Evolutionary conservation across 495 filamentous ascomycete species (phyloP).

Genomic region (Delitschia confertaspora): DNA sequence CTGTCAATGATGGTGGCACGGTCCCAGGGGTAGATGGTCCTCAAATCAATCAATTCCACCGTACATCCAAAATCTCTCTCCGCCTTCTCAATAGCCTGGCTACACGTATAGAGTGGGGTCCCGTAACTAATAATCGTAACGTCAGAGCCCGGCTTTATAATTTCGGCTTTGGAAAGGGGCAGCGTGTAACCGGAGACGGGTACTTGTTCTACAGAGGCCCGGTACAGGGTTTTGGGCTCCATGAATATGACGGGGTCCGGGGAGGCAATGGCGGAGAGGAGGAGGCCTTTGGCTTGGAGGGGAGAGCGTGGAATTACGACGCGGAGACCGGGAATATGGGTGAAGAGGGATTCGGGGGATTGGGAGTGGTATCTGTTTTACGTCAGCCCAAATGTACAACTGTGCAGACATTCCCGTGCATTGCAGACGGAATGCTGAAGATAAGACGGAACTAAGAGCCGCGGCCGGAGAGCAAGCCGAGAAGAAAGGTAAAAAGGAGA

Average conservation of each 20-base stretch:
- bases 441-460: background rate
- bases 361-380: constrained; percentile 86
- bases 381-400: constrained; percentile 17
- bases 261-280: constrained; percentile 64
- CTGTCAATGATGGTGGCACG: constrained; percentile 72
- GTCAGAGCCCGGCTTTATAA: constrained; percentile 74
- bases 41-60: constrained; percentile 82
- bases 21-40: constrained; percentile 95
- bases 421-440: background rate
- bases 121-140: constrained; percentile 88
- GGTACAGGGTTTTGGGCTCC: constrained; percentile 93
- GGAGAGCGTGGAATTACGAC: constrained; percentile 89
- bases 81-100: constrained; percentile 65
- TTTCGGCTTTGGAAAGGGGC: constrained; percentile 79
- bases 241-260: constrained; percentile 92
- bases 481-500: background rate
- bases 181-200: constrained; percentile 73
- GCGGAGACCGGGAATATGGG: constrained; percentile 79
- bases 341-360: constrained; percentile 85
- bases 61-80: constrained; percentile 73
- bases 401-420: too few relatives aligned
- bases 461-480: background rate
- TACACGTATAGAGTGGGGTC: constrained; percentile 82
- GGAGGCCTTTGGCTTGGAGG: constrained; percentile 82
- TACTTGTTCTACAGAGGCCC: constrained; percentile 91